A percentile compares a stretch with the other conserved stretches of the same genome.
phyloP scores from a whole-genome alignment of 148 eudicot species.

The Arctostaphylos glauca region DNA sequence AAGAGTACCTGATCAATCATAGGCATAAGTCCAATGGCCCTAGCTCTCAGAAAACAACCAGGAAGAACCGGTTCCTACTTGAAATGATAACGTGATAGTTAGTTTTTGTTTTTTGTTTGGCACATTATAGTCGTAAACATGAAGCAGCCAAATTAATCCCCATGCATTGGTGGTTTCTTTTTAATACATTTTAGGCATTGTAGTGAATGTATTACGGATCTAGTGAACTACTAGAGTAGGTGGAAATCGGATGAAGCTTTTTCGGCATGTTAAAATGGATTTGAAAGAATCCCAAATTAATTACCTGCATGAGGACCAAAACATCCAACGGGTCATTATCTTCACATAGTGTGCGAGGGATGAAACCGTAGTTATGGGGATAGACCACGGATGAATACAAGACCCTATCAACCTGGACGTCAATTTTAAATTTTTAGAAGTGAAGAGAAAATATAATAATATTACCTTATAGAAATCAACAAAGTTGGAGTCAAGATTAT shows the following conservation, averaged over 20 bases:
- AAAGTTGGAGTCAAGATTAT: not conserved
- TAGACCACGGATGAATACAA: constrained; percentile 94
- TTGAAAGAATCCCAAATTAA: not conserved
- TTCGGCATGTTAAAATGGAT: not conserved
- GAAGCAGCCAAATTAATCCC: not conserved
- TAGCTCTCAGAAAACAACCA: constrained; percentile 81
- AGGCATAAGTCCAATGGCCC: constrained; percentile 94
- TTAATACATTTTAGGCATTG: not conserved
- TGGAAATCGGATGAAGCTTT: not conserved
- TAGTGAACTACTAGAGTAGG: not conserved
- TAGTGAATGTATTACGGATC: not conserved
- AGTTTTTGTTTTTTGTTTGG: not conserved
- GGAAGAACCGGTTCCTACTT: constrained; percentile 76
- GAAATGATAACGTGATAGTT: not conserved
- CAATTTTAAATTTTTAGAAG: not conserved
- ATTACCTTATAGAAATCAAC: too few species aligned
- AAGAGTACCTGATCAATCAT: constrained; percentile 84
- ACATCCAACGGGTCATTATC: constrained; percentile 95
- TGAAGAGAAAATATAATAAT: not conserved
- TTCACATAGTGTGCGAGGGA: constrained; percentile 91
- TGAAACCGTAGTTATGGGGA: constrained; percentile 97
- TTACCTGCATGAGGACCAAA: constrained; percentile 92
- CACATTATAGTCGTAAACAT: not conserved
- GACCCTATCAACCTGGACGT: constrained; percentile 70
- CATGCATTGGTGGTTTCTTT: not conserved